Conservation (phyloP, 2,329 filamentous ascomycete species). For the Alternaria sp. region DNA sequence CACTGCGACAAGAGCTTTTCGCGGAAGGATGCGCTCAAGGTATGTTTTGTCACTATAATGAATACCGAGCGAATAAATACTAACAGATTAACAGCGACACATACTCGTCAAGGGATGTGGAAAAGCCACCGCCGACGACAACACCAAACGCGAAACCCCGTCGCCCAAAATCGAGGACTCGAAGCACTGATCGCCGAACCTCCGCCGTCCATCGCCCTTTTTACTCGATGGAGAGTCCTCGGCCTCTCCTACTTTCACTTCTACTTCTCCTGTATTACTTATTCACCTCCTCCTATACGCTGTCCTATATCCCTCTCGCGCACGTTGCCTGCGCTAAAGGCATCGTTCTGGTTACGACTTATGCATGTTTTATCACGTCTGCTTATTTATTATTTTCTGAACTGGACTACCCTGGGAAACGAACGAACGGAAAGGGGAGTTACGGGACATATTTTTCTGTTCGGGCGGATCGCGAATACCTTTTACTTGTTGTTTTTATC, state of each 20-base stretch:
- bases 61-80: constrained; percentile 42
- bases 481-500: constrained; percentile 31
- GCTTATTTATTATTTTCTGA: constrained; percentile 26
- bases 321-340: constrained; percentile 33
- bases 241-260: constrained; percentile 20
- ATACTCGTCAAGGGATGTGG: constrained; percentile 73
- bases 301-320: constrained; percentile 15
- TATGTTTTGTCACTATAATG: constrained; percentile 54
- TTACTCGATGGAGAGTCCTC: not conserved
- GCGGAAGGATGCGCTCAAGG: constrained; percentile 95
- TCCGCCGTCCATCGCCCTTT: not conserved
- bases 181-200: constrained; percentile 31
- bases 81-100: constrained; percentile 59
- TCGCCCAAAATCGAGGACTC: constrained; percentile 42
- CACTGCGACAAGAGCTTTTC: constrained; percentile 97
- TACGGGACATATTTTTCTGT: constrained; percentile 6
- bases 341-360: constrained; percentile 31
- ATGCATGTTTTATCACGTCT: constrained; percentile 1
- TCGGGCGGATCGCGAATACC: constrained; percentile 39
- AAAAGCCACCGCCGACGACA: constrained; percentile 52
- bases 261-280: constrained; percentile 46
- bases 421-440: constrained; percentile 3
- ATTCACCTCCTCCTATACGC: constrained; percentile 18
- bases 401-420: constrained; percentile 24
- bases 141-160: constrained; percentile 43